Evolutionary conservation across 805 yeast genomes (phyloP).

Genomic region (Kodamaea sagamina): DNA sequence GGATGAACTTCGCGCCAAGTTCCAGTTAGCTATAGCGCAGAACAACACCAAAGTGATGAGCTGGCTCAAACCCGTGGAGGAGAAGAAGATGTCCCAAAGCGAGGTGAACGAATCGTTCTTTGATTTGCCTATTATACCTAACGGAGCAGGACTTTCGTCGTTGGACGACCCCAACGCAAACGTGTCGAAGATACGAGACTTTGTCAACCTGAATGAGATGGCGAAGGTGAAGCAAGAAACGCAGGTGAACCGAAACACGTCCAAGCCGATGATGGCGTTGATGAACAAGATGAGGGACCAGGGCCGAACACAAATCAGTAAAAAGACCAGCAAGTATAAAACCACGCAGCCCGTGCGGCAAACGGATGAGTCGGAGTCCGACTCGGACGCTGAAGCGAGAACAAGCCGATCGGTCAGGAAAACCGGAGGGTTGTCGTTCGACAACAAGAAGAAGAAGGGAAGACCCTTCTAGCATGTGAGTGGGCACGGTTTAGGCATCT

Average conservation of each 20-base stretch:
- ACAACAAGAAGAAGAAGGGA: slow-evolving; percentile 14
- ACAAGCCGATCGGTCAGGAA: slow-evolving; percentile 8
- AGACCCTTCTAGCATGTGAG: background rate
- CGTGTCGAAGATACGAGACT: slow-evolving; percentile 29
- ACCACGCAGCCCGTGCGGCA: background rate
- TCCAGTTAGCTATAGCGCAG: slow-evolving; percentile 45
- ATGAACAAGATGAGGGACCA: slow-evolving; percentile 38
- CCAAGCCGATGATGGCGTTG: slow-evolving; percentile 41
- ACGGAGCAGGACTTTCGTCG: slow-evolving; percentile 31
- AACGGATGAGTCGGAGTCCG: slow-evolving; percentile 3
- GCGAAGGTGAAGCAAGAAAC: slow-evolving; percentile 11
- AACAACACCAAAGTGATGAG: slow-evolving; percentile 36
- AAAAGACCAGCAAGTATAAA: slow-evolving; percentile 3
- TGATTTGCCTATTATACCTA: slow-evolving; percentile 37
- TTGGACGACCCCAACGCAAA: slow-evolving; percentile 15
- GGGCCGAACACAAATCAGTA: slow-evolving; percentile 16
- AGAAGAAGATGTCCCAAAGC: slow-evolving; percentile 2
- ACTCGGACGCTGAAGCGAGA: slow-evolving; percentile 8
- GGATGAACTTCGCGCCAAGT: slow-evolving; percentile 48
- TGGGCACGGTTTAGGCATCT: background rate
- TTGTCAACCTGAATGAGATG: slow-evolving; percentile 18
- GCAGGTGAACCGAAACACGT: slow-evolving; percentile 14
- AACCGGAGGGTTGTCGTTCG: slow-evolving; percentile 11
- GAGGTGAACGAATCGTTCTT: slow-evolving; percentile 23
- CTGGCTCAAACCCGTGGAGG: slow-evolving; percentile 31